Evolutionary conservation across 73 alveolate species (phyloP), one percentile per base, ranked within the genome.

Genomic region (Paramecium caudatum): DNA sequence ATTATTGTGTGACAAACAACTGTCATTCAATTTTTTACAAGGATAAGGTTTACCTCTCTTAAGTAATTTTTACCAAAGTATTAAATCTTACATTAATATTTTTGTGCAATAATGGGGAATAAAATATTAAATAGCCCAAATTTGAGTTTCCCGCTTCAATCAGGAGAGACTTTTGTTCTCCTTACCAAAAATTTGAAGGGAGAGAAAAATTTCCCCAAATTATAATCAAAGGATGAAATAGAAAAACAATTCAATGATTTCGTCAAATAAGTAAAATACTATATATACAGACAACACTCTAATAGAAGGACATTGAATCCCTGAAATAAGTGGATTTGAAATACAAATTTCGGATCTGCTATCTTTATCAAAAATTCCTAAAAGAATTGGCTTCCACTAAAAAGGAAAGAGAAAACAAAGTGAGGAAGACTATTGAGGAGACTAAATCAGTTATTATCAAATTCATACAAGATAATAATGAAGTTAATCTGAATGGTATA

Each of bases 331-430:
- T 55, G 23, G 80, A 55, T 19, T 25, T 19, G 0, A 55, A 55
- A 55, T 55, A 55, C 30, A 55, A 55, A 43, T 55, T 55, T 23
- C 23, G 80, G 37, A 55, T 55, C 8, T 55, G 80, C 9, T 55
- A 55, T 27, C 30, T 55, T 17, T 55, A 23, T 25, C 23, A 55
- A 10, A 9, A 55, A 21, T 55, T 55, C 30, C 1, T 23, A 3
- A 2, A 3, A 23, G 37, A 7, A 15, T 2, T 9, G n/a, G 10
- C 10, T 37, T 12, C 23, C 12, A 55, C 23, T 55, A 2, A 23
- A 55, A 0, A 12, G 30, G 30, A 55, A 27, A 43, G 30, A 27
- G 13, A 55, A 55, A 55, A 7, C 0, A 55, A 55, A 55, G 30
- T 55, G 12, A 55, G 30, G 30, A 55, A 55, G 30, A 15, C 21